A percentile compares a stretch with the other conserved stretches of the same genome.
phyloP scores from a whole-genome alignment of 2,329 filamentous ascomycete genomes.

The Colletotrichum cuscutae region DNA sequence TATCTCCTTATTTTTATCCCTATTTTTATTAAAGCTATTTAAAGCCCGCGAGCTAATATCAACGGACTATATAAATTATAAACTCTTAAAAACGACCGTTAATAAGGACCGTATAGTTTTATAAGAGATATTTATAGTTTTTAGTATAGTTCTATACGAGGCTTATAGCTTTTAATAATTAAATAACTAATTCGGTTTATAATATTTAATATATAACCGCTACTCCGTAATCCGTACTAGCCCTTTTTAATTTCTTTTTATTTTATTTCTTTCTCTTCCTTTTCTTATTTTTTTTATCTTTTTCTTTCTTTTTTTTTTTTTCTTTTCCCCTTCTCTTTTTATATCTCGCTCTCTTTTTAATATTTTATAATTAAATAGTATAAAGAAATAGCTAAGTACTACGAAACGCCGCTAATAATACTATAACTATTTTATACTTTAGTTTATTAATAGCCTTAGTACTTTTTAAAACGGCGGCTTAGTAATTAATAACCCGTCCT shows the following conservation, averaged over 20 bases:
- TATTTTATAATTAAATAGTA: no score
- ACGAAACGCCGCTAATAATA: neutral
- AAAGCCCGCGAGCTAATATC: neutral
- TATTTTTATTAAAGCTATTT: neutral
- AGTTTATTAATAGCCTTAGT: conserved; percentile 15
- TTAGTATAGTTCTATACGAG: neutral
- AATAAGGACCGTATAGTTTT: neutral
- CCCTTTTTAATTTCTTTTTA: neutral
- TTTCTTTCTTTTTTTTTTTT: no score
- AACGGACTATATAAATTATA: neutral
- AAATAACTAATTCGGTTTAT: neutral
- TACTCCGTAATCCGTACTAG: neutral
- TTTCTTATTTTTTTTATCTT: no score
- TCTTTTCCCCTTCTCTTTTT: no score
- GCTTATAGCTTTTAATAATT: neutral
- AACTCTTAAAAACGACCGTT: neutral
- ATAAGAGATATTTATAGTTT: neutral
- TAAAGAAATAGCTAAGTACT: neutral
- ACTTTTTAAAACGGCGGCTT: conserved; percentile 25
- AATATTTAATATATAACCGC: conserved; percentile 1
- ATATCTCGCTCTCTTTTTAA: neutral
- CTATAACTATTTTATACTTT: conserved; percentile 13
- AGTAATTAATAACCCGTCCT: conserved; percentile 37
- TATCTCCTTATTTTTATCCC: neutral
- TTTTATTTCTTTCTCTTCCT: no score